Conservation (phyloP, 2,329 filamentous ascomycete species). For the Stachybotrys echinatus region DNA sequence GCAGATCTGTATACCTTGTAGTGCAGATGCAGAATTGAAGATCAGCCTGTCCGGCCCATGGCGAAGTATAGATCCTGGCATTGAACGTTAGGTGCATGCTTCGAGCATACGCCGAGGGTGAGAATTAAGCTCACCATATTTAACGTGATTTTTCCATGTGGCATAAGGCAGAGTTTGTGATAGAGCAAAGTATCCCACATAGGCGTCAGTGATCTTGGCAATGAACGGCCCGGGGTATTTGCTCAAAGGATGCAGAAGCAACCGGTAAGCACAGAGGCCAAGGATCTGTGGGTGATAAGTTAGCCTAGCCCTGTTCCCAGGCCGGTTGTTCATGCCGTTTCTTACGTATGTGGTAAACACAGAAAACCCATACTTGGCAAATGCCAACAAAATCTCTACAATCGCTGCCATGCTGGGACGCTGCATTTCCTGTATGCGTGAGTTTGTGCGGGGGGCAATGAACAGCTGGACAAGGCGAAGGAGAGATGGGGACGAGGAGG, state of each 20-base stretch:
- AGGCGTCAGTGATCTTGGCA: neutral
- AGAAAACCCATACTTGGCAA: no score
- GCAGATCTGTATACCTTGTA: neutral
- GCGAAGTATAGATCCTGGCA: neutral
- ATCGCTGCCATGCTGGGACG: no score
- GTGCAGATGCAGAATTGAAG: neutral
- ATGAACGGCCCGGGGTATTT: neutral
- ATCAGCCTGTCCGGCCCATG: neutral
- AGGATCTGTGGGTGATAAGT: no score
- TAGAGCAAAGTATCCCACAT: neutral
- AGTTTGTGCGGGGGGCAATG: no score
- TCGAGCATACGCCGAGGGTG: neutral
- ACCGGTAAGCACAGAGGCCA: neutral
- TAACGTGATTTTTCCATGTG: neutral
- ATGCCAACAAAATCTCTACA: no score
- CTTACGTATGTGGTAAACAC: no score
- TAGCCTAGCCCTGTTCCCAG: no score
- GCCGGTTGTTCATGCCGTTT: no score
- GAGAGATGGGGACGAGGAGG: no score
- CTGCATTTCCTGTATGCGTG: no score
- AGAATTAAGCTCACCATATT: neutral
- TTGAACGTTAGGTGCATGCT: neutral
- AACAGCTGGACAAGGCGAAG: no score
- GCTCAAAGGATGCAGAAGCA: neutral
- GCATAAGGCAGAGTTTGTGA: neutral